Evolutionary conservation across 495 filamentous ascomycete species (phyloP).

Genomic region (Podospora pseudocomata): DNA sequence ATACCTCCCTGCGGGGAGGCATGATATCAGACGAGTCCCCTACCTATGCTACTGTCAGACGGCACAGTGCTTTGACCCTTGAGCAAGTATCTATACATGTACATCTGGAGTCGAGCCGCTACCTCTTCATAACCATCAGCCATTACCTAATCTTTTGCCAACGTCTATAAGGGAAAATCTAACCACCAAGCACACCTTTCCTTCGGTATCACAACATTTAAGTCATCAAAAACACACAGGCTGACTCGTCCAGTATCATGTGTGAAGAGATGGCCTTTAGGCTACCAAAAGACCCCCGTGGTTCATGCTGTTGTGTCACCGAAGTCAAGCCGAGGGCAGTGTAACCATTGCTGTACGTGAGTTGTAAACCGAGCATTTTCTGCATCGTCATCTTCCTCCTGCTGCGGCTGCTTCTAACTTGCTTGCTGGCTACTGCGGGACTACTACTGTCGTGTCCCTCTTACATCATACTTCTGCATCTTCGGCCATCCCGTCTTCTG

Average conservation of each 20-base stretch:
- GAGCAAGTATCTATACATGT: not conserved
- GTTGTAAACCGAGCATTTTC: not conserved
- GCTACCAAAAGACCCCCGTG: not conserved
- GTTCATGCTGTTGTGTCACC: not conserved
- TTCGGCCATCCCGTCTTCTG: not conserved
- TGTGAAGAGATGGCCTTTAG: not conserved
- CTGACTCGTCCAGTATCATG: not conserved
- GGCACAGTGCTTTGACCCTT: not conserved
- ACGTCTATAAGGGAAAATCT: not conserved
- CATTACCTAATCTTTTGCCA: not conserved
- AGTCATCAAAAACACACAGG: not conserved
- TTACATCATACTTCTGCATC: slow-evolving; percentile 4
- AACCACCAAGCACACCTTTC: not conserved
- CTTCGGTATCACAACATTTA: not conserved
- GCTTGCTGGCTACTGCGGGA: not conserved
- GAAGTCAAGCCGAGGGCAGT: not conserved
- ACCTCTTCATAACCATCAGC: not conserved
- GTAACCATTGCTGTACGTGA: not conserved
- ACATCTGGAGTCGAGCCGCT: not conserved
- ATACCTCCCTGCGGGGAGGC: not conserved
- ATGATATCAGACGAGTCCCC: not conserved
- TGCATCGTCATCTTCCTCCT: not conserved
- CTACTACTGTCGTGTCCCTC: not conserved
- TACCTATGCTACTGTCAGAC: not conserved
- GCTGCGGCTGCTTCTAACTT: not conserved